A percentile compares a stretch with the other conserved stretches of the same genome.
phyloP scores from a whole-genome alignment of 2,329 filamentous ascomycete species.

The Sarocladium kiliense region DNA sequence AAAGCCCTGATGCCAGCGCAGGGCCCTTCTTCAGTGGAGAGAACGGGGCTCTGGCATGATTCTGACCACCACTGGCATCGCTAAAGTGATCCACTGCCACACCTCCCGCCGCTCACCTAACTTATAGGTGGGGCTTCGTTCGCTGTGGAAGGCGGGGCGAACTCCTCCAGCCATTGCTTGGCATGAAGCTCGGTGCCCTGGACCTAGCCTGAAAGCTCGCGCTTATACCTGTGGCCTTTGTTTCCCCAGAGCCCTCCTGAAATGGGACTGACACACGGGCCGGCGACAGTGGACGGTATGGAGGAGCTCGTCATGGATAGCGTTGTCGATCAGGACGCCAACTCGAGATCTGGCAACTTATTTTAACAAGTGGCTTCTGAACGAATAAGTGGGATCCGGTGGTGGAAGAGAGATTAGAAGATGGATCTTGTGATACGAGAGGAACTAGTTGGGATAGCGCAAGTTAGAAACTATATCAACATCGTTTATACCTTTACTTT shows the following conservation, averaged over 20 bases:
- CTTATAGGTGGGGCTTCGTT: not conserved
- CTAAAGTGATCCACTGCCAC: slow-evolving; percentile 2
- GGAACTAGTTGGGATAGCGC: no score
- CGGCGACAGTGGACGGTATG: not conserved
- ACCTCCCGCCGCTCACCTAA: not conserved
- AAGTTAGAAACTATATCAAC: no score
- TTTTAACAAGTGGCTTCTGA: no score
- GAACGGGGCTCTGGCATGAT: not conserved
- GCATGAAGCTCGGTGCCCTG: not conserved
- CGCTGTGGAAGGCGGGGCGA: not conserved
- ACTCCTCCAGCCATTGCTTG: not conserved
- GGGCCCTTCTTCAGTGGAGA: not conserved
- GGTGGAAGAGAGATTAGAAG: no score
- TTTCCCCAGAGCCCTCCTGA: not conserved
- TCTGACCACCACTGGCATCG: not conserved
- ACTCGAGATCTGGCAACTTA: no score
- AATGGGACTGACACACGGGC: not conserved
- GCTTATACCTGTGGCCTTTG: not conserved
- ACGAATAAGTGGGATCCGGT: no score
- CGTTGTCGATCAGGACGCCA: not conserved
- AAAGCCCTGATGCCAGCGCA: not conserved
- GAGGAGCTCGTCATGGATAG: not conserved
- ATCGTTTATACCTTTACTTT: no score
- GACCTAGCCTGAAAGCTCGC: not conserved
- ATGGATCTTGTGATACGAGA: no score